Base-by-base conservation (phyloP, 768 basidiomycete species). In the Panellus pusillus region DNA sequence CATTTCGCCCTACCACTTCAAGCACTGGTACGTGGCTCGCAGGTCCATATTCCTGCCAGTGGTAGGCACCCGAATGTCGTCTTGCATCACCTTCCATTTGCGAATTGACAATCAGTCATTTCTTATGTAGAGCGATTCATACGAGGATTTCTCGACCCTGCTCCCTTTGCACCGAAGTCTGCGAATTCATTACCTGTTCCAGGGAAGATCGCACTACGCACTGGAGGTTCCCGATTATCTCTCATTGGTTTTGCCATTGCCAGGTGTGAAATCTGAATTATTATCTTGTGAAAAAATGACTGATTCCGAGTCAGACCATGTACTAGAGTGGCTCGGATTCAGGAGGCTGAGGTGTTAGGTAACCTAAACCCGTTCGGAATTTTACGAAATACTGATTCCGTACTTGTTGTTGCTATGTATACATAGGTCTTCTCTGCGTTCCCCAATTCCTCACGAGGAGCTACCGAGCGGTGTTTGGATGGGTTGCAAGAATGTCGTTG, bases 71-170 rank as follows among this genome's bases (percentile, higher is more conserved):
- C 82, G 43, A 96, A 95, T 79, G 89, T 91, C 63, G 61, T 74
- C 64, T 40, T 48, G 28, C 13, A 12, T 53, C 35, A 31, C 32
- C 59, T 60, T 50, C 47, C 32, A 47, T 52, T 52, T 19, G 42
- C 58, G 28, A 52, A 31, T 40, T 52, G 40, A 40, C 40, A 27
- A 47, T 51, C 37, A 27, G 50, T 53, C 60, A 29, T 51, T 54
- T 32, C 48, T 35, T 60, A 24, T 24, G 24, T 24, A 24, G 2
- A 89, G 89, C 74, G 83, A 54, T 80, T 83, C 24, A 75, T 96
- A 37, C 85, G 91, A 64, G 93, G 93, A n/a, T 93, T 97, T 74
- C 85, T 82, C 65, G 93, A 96, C 72, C 89, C 90, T 51, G 84
- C 86, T 15, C 85, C 89, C 13, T 83, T 82, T n/a, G 75, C 79